A percentile compares a stretch with the other conserved stretches of the same genome.
Conservation (phyloP, 2,329 filamentous ascomycete genomes). For the Zymoseptoria ardabiliae region DNA sequence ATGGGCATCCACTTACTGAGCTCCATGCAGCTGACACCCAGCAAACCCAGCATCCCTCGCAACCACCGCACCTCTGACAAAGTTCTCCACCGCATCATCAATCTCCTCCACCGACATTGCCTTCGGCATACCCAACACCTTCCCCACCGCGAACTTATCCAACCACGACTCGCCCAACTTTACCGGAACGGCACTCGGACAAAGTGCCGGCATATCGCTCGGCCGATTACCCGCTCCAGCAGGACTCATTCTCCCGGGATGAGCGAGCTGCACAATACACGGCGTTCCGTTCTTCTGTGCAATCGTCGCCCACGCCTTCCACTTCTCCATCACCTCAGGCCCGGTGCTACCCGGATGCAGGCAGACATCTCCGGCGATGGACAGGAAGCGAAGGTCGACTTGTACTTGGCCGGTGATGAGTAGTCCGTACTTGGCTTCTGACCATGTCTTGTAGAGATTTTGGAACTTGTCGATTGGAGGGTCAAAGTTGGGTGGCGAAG, state of each 20-base stretch:
- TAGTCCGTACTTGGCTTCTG: conserved; percentile 35
- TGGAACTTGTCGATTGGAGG: conserved; percentile 39
- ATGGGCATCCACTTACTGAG: conserved; percentile 16
- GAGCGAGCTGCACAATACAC: conserved; percentile 38
- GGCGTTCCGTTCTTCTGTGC: conserved; percentile 36
- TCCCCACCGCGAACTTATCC: conserved; percentile 25
- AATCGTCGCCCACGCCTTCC: conserved; percentile 30
- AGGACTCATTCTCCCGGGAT: conserved; percentile 40
- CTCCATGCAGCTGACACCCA: conserved; percentile 49
- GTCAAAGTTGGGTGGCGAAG: conserved; percentile 27
- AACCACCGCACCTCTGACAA: conserved; percentile 47
- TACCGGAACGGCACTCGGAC: conserved; percentile 37
- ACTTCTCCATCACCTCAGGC: conserved; percentile 22
- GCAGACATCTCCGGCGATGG: conserved; percentile 27
- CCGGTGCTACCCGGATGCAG: conserved; percentile 20
- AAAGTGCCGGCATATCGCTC: conserved; percentile 28
- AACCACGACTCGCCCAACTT: conserved; percentile 33
- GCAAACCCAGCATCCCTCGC: conserved; percentile 45
- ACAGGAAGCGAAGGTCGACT: conserved; percentile 38
- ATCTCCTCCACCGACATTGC: conserved; percentile 52
- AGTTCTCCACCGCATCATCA: conserved; percentile 44
- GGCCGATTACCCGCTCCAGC: conserved; percentile 33
- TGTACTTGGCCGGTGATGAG: conserved; percentile 41
- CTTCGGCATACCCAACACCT: conserved; percentile 42
- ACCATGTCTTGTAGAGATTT: conserved; percentile 48